Evolutionary conservation across 805 yeast genomes (phyloP).

Genomic region (Scheffersomyces lignosus): DNA sequence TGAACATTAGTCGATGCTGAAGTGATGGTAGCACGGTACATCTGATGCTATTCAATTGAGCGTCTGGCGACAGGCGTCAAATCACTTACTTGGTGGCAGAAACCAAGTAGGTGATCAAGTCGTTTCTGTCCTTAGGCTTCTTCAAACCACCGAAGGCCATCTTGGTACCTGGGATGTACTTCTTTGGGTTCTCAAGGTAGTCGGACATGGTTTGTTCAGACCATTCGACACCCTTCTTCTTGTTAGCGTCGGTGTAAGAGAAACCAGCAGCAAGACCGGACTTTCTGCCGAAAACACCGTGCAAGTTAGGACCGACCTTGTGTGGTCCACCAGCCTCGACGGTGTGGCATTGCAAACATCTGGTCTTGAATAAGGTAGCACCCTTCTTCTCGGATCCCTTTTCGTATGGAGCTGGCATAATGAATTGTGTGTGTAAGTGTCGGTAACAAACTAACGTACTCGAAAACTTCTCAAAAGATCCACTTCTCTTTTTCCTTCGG

Average conservation of each 20-base stretch:
- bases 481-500: not conserved
- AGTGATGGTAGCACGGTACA: no score
- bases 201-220: slow-evolving; percentile 83
- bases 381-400: slow-evolving; percentile 68
- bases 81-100: slow-evolving; percentile 38
- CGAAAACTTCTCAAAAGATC: not conserved
- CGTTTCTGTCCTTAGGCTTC: slow-evolving; percentile 99
- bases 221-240: slow-evolving; percentile 93
- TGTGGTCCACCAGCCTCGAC: slow-evolving; percentile 93
- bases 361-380: slow-evolving; percentile 96
- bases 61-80: no score
- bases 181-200: slow-evolving; percentile 99
- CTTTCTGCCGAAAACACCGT: slow-evolving; percentile 89
- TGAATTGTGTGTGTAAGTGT: slow-evolving; percentile 4
- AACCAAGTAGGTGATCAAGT: slow-evolving; percentile 82
- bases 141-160: slow-evolving; percentile 99
- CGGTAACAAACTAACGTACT: slow-evolving; percentile 1
- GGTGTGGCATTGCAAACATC: slow-evolving; percentile 99
- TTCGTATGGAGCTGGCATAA: slow-evolving; percentile 46
- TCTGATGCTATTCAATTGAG: no score
- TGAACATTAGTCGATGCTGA: no score
- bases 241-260: slow-evolving; percentile 98
- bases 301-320: slow-evolving; percentile 98
- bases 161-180: slow-evolving; percentile 99
- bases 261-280: slow-evolving; percentile 92